Base-by-base conservation (phyloP, 345 rosid species). In the Brassica napus region DNA sequence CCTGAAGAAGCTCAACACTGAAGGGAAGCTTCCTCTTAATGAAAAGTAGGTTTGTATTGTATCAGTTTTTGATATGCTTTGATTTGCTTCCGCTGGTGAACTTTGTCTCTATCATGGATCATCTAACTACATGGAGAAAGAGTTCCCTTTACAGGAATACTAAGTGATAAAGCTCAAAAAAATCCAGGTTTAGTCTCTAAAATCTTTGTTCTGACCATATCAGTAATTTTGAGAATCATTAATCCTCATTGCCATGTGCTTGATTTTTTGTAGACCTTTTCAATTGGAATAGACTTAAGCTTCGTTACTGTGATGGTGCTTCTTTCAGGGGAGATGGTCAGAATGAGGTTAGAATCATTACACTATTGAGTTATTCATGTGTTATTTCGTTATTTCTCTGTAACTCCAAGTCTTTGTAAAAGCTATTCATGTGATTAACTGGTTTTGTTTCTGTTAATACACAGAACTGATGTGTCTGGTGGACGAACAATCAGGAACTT, bases 261-360 rank as follows among this genome's bases (percentile, higher is more conserved):
- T 18, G 21, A 18, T 21, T 60, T 11, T n/a, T 54, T 82, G 84
- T 85, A 95, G 99, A 93, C 82, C 93, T 93, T 78, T 93, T 85
- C 77, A 93, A 91, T 83, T 95, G 98, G 99, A 95, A 95, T 80
- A 89, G 98, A 85, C 89, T 93, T 23, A 93, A 86, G 86, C 70
- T 95, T 54, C 91, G 98, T 32, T 94, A 94, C 77, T 94, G 98
- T 21, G 98, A 94, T 75, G 98, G 98, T 0, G 98, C 98, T 65
- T 94, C 98, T 15, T 94, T 94, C 73, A 77, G 83, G 58, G 98
- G 98, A 61, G 88, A 89, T 44, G 83, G 93, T 31, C 92, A 87
- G 84, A 74, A 89, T 79, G 86, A 87, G 97, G 98, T 91, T 74
- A 0, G 70, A 49, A n/a, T 64, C 72, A 35, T 4, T 61, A 3